Conservation (phyloP, 176 grass and related monocot species). For the Cymbopogon citratus region DNA sequence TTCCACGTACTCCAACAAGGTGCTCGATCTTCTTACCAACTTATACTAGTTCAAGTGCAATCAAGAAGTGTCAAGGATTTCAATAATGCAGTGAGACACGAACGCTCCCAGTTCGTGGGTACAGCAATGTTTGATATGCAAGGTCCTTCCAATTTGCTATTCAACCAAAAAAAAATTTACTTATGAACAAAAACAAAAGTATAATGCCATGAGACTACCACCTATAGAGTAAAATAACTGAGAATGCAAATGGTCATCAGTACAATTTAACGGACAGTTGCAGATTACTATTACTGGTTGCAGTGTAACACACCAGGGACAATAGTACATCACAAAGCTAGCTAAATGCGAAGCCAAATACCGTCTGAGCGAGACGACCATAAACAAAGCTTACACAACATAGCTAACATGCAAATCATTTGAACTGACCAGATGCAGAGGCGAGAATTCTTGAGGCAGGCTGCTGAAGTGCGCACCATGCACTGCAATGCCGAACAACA, state of each 20-base stretch:
- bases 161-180: background rate
- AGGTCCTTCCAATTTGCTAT: background rate
- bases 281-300: conserved; percentile 43
- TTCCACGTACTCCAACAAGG: background rate
- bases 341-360: conserved; percentile 56
- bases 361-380: conserved; percentile 21
- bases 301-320: conserved; percentile 23
- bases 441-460: conserved; percentile 25
- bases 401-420: conserved; percentile 56
- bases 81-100: background rate
- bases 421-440: conserved; percentile 18
- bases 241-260: background rate
- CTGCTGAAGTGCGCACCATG: conserved; percentile 30
- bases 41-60: background rate
- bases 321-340: conserved; percentile 49
- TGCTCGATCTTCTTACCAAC: background rate
- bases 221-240: background rate
- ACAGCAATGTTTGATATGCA: background rate
- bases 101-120: background rate
- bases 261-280: conserved; percentile 8
- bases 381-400: conserved; percentile 69
- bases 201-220: background rate
- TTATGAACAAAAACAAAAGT: background rate
- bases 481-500: conserved; percentile 34
- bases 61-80: background rate